A percentile compares a stretch with the other conserved stretches of the same genome.
These are phyloP conservation scores for Nakazawaea wickerhamii DNA, from an alignment of 805 yeast species.

Conservation along the genomic window DNA sequence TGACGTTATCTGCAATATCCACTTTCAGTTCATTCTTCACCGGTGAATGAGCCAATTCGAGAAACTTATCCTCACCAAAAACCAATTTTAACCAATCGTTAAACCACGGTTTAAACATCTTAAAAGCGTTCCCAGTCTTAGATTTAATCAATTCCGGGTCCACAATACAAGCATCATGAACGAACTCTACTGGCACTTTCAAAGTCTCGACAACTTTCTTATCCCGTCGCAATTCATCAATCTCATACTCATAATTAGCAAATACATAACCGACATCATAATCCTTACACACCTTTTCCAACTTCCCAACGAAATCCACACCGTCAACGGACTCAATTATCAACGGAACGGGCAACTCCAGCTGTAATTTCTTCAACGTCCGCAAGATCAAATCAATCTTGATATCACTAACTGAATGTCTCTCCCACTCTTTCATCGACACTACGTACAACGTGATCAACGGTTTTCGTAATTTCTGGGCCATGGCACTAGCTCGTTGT, in stretches of 20 bases:
- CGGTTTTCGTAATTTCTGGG: constrained; percentile 25
- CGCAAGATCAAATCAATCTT: constrained; percentile 34
- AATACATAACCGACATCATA: constrained; percentile 25
- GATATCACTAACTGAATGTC: constrained; percentile 39
- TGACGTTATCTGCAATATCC: neutral
- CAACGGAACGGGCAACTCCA: constrained; percentile 33
- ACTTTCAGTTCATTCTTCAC: neutral
- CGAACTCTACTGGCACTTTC: constrained; percentile 22
- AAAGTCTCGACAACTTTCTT: constrained; percentile 17
- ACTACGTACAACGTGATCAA: constrained; percentile 37
- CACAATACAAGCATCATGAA: constrained; percentile 38
- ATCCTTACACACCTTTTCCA: constrained; percentile 22
- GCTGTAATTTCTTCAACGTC: constrained; percentile 27
- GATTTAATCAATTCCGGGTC: constrained; percentile 32
- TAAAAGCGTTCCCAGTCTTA: constrained; percentile 31
- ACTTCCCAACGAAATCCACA: constrained; percentile 20
- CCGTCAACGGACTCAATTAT: constrained; percentile 22
- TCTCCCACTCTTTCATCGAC: constrained; percentile 34
- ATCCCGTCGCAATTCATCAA: constrained; percentile 35
- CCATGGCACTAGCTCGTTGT: constrained; percentile 28
- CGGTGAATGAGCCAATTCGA: constrained; percentile 14
- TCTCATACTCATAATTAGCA: constrained; percentile 38
- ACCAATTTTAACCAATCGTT: constrained; percentile 31
- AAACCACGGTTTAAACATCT: constrained; percentile 42
- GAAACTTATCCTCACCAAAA: constrained; percentile 12